Conservation (phyloP, 192 early-diverging fungal species). For the Entomortierella parvispora region DNA sequence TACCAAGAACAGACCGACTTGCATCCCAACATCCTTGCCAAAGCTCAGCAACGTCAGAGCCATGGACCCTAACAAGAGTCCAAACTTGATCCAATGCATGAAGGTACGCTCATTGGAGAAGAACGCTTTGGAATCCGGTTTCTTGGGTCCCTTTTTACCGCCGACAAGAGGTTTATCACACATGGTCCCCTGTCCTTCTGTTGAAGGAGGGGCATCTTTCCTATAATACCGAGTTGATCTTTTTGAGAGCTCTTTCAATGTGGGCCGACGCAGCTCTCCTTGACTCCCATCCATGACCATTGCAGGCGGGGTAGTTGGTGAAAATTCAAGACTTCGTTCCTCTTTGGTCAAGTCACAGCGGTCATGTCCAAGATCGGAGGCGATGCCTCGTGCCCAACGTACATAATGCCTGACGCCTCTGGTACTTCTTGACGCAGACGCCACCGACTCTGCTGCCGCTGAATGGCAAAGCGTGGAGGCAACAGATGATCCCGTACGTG, state of each 20-base stretch:
- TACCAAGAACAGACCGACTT: slow-evolving; percentile 31
- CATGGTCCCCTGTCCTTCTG: too few species aligned
- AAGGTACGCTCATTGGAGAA: slow-evolving; percentile 94
- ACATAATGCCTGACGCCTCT: too few species aligned
- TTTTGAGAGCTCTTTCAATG: slow-evolving; percentile 6
- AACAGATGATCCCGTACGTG: not conserved
- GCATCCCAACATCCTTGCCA: slow-evolving; percentile 40
- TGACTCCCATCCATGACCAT: too few species aligned
- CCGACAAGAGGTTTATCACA: too few species aligned
- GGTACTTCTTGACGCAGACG: too few species aligned
- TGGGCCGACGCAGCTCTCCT: not conserved
- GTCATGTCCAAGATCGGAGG: too few species aligned
- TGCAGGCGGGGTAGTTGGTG: too few species aligned
- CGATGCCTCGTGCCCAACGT: too few species aligned
- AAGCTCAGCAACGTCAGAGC: slow-evolving; percentile 77
- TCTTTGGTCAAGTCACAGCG: too few species aligned
- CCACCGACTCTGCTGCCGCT: too few species aligned
- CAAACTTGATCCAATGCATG: slow-evolving; percentile 82
- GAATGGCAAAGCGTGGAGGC: slow-evolving; percentile 12
- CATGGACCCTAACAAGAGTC: slow-evolving; percentile 69
- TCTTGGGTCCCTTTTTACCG: slow-evolving; percentile 3
- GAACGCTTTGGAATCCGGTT: slow-evolving; percentile 74
- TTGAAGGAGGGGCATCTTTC: not conserved
- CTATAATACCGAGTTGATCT: slow-evolving; percentile 8
- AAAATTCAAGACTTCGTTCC: too few species aligned